These are phyloP conservation scores for Neoarthrinium moseri DNA, from an alignment of 2,329 filamentous ascomycete species.

Conservation along the genomic window DNA sequence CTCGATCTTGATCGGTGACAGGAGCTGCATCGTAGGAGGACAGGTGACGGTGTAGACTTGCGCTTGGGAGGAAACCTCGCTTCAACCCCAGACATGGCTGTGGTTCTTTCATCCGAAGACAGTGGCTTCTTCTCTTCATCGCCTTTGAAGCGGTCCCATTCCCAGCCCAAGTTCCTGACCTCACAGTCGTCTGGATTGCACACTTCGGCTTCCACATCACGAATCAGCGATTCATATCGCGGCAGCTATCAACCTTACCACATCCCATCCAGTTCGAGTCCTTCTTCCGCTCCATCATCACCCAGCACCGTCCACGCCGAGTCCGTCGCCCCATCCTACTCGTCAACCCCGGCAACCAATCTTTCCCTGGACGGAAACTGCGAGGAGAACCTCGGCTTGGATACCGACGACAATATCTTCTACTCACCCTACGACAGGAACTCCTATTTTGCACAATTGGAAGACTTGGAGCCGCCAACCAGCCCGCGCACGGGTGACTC, in stretches of 20 bases:
- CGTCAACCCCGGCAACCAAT: slow-evolving; percentile 63
- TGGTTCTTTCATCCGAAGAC: slow-evolving; percentile 57
- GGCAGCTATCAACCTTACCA: slow-evolving; percentile 37
- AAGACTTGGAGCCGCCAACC: slow-evolving; percentile 49
- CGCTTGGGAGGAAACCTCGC: background rate
- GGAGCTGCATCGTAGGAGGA: slow-evolving; percentile 24
- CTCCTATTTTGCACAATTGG: slow-evolving; percentile 44
- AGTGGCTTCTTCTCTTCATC: slow-evolving; percentile 54
- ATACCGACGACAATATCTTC: slow-evolving; percentile 47
- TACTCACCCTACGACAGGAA: slow-evolving; percentile 45
- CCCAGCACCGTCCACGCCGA: slow-evolving; percentile 51
- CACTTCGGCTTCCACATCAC: slow-evolving; percentile 44
- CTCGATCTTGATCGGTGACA: background rate
- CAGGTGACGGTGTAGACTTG: slow-evolving; percentile 8
- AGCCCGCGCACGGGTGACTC: slow-evolving; percentile 51
- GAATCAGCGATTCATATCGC: slow-evolving; percentile 46
- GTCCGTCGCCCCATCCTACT: slow-evolving; percentile 55
- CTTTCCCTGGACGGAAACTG: slow-evolving; percentile 60
- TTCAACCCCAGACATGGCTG: slow-evolving; percentile 42
- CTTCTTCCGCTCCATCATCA: slow-evolving; percentile 56
- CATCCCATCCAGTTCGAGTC: slow-evolving; percentile 41
- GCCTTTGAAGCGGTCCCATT: slow-evolving; percentile 58
- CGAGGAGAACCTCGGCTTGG: slow-evolving; percentile 42
- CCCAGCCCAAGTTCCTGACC: slow-evolving; percentile 55
- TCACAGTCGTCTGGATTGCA: slow-evolving; percentile 39